These are phyloP conservation scores for Vararia minispora DNA, from an alignment of 768 basidiomycete genomes.

Conservation along the genomic window DNA sequence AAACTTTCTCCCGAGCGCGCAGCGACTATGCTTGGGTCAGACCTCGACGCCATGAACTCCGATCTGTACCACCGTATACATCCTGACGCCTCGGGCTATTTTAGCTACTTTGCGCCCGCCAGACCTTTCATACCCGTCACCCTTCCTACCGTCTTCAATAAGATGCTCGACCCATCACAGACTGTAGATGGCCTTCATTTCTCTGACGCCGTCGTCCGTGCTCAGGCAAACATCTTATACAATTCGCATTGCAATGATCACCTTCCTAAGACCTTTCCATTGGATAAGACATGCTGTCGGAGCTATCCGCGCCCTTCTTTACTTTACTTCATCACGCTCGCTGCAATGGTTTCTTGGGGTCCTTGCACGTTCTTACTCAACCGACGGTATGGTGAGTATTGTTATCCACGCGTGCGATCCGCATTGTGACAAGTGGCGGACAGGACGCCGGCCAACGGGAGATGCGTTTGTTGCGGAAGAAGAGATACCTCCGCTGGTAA, in stretches of 20 bases:
- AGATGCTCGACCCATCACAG: slow-evolving; percentile 58
- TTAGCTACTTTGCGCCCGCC: not conserved
- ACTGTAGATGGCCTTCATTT: slow-evolving; percentile 86
- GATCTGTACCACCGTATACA: slow-evolving; percentile 63
- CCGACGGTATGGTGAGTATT: slow-evolving; percentile 15
- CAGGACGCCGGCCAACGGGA: slow-evolving; percentile 12
- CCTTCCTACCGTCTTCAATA: slow-evolving; percentile 72
- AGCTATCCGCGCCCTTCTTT: slow-evolving; percentile 57
- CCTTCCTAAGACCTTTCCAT: slow-evolving; percentile 49
- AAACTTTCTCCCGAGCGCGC: slow-evolving; percentile 58
- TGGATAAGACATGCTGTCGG: slow-evolving; percentile 75
- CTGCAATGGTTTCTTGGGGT: slow-evolving; percentile 35
- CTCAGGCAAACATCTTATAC: slow-evolving; percentile 69
- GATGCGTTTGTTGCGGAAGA: slow-evolving; percentile 23
- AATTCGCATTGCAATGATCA: slow-evolving; percentile 74
- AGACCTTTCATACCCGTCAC: slow-evolving; percentile 24
- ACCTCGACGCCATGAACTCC: slow-evolving; percentile 89
- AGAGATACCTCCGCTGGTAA: slow-evolving; percentile 39
- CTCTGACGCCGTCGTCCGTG: slow-evolving; percentile 42
- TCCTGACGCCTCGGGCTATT: slow-evolving; percentile 17
- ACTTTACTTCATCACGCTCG: slow-evolving; percentile 43
- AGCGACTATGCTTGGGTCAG: slow-evolving; percentile 57
- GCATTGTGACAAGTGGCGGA: not conserved
- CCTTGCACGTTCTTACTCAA: slow-evolving; percentile 34
- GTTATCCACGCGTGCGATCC: not conserved